Percentiles rank a stretch among this genome's conserved stretches.
Evolutionary conservation across 1,284 basidiomycete genomes (phyloP).

Genomic region (Xanthoconium separans): DNA sequence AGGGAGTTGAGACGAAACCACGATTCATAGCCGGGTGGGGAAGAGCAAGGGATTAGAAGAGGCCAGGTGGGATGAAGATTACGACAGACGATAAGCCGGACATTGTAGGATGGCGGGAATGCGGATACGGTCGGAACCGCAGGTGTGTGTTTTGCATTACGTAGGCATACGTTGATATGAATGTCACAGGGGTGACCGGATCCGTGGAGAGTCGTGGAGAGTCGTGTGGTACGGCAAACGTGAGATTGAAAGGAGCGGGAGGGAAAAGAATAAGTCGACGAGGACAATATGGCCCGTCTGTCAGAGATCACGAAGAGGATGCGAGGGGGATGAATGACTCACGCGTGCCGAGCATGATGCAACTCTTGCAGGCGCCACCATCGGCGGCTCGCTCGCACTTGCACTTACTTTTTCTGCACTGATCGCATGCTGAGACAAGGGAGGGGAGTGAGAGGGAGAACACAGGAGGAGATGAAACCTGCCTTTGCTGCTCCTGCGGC

Average conservation of each 20-base stretch:
- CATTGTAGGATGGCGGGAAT: slow-evolving; percentile 8
- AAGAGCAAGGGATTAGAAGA: slow-evolving; percentile 3
- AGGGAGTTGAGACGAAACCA: neutral
- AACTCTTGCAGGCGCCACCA: slow-evolving; percentile 53
- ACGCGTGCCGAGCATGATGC: slow-evolving; percentile 69
- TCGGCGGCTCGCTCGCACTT: slow-evolving; percentile 29
- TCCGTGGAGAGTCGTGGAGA: neutral
- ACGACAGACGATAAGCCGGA: slow-evolving; percentile 17
- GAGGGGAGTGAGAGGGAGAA: neutral
- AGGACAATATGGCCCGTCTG: slow-evolving; percentile 3
- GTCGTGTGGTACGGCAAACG: neutral
- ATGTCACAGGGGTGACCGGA: slow-evolving; percentile 8
- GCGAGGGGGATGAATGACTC: slow-evolving; percentile 31
- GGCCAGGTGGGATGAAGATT: slow-evolving; percentile 13
- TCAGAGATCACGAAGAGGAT: slow-evolving; percentile 12
- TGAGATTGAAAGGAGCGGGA: slow-evolving; percentile 5
- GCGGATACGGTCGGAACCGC: slow-evolving; percentile 8
- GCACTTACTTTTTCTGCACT: slow-evolving; percentile 58
- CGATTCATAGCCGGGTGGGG: neutral
- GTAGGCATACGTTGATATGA: slow-evolving; percentile 13
- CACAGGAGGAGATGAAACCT: slow-evolving; percentile 13
- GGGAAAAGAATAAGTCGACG: neutral
- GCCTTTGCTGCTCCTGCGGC: slow-evolving; percentile 72
- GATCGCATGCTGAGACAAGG: slow-evolving; percentile 60
- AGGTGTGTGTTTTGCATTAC: slow-evolving; percentile 6